Evolutionary conservation across 768 basidiomycete genomes (phyloP).

Genomic region (Macrolepiota fuliginosa): DNA sequence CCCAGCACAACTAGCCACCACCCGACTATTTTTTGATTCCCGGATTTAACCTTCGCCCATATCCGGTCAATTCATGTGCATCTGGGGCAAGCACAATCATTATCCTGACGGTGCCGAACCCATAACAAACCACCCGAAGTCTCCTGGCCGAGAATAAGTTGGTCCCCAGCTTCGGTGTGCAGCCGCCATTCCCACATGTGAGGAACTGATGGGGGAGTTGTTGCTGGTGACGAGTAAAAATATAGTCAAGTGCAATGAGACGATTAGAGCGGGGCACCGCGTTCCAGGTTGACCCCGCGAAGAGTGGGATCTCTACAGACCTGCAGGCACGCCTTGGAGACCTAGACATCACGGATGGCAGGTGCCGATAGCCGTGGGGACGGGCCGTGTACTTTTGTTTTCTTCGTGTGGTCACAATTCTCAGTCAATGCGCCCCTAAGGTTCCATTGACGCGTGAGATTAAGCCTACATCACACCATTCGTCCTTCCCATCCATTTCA

Average conservation of each 20-base stretch:
- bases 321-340: slow-evolving; percentile 10
- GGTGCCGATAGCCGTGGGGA: slow-evolving; percentile 11
- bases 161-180: neutral
- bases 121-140: neutral
- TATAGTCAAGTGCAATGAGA: neutral
- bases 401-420: neutral
- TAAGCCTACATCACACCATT: neutral
- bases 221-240: slow-evolving; percentile 7
- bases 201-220: neutral
- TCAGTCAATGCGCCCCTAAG: neutral
- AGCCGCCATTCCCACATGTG: neutral
- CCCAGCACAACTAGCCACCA: neutral
- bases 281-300: neutral
- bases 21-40: neutral
- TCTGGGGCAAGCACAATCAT: neutral
- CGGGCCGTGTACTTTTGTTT: neutral
- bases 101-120: neutral
- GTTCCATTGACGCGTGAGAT: slow-evolving; percentile 1
- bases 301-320: neutral
- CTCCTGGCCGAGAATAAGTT: neutral
- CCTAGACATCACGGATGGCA: slow-evolving; percentile 2
- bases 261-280: neutral
- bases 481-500: neutral
- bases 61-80: neutral
- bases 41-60: neutral